These are phyloP conservation scores for Orychophragmus violaceus DNA, from an alignment of 345 rosid species.

Conservation along the genomic window DNA sequence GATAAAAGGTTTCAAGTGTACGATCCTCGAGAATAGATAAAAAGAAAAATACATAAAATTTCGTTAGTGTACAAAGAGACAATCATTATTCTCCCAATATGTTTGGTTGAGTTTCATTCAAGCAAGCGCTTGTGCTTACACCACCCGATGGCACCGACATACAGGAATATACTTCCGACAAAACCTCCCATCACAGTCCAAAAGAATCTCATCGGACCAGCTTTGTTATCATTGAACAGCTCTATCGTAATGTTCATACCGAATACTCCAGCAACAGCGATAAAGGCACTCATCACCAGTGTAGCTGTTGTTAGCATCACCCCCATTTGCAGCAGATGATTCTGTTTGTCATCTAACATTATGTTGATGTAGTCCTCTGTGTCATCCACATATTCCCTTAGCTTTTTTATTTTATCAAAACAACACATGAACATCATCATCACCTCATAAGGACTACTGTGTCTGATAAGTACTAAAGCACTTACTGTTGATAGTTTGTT, in stretches of 20 bases:
- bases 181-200: constrained; percentile 77
- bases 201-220: constrained; percentile 42
- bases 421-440: neutral
- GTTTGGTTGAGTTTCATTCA: constrained; percentile 28
- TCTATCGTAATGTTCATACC: constrained; percentile 74
- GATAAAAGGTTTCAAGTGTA: neutral
- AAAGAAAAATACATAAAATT: neutral
- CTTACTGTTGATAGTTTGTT: constrained; percentile 90
- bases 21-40: neutral
- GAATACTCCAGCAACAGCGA: constrained; percentile 61
- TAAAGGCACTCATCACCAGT: constrained; percentile 58
- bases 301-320: constrained; percentile 91
- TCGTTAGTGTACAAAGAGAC: neutral
- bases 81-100: neutral
- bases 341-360: constrained; percentile 94
- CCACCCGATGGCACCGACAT: constrained; percentile 77
- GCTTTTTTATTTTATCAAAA: constrained; percentile 36
- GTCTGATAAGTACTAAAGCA: neutral
- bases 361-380: constrained; percentile 95
- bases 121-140: constrained; percentile 73
- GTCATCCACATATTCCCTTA: constrained; percentile 91
- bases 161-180: constrained; percentile 53
- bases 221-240: constrained; percentile 26
- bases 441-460: neutral
- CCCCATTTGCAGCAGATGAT: constrained; percentile 93